phyloP scores from a whole-genome alignment of 495 filamentous ascomycete genomes.

The Lasiosphaeris hirsuta region DNA sequence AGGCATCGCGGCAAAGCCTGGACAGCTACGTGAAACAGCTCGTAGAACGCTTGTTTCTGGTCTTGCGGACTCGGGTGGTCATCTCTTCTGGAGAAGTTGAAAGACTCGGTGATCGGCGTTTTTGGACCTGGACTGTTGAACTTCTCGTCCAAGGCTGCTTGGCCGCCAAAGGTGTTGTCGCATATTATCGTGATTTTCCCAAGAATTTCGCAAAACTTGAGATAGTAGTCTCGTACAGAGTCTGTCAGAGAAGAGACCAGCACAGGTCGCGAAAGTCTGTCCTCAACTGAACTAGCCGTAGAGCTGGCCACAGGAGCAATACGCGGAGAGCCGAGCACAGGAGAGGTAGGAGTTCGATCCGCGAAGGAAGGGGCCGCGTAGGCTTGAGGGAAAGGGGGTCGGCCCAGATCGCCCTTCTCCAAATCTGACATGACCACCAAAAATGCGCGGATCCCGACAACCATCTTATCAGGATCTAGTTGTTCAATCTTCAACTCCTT shows the following conservation, averaged over 20 bases:
- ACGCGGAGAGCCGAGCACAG: slow-evolving; percentile 46
- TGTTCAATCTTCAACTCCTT: slow-evolving; percentile 85
- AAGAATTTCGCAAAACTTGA: slow-evolving; percentile 87
- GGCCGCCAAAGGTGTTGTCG: slow-evolving; percentile 93
- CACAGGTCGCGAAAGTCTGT: slow-evolving; percentile 70
- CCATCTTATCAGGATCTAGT: slow-evolving; percentile 92
- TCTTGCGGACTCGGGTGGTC: slow-evolving; percentile 71
- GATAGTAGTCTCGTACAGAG: slow-evolving; percentile 75
- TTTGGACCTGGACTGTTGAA: slow-evolving; percentile 82
- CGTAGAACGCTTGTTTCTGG: slow-evolving; percentile 92
- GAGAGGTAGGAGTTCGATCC: slow-evolving; percentile 51
- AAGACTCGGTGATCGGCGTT: slow-evolving; percentile 90
- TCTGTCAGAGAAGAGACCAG: slow-evolving; percentile 68
- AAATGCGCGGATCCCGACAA: slow-evolving; percentile 92
- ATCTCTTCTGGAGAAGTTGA: slow-evolving; percentile 80
- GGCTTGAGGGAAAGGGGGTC: slow-evolving; percentile 75
- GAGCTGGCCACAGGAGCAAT: slow-evolving; percentile 28
- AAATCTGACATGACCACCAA: slow-evolving; percentile 88
- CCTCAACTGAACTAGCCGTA: slow-evolving; percentile 37
- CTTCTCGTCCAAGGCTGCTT: slow-evolving; percentile 92
- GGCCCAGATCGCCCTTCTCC: slow-evolving; percentile 76
- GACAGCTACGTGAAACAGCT: slow-evolving; percentile 90
- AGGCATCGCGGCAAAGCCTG: slow-evolving; percentile 92
- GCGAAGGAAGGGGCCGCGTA: slow-evolving; percentile 41
- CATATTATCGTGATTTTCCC: slow-evolving; percentile 94